phyloP scores from a whole-genome alignment of 2,329 filamentous ascomycete species.

The Plectosphaerella cucumerina region DNA sequence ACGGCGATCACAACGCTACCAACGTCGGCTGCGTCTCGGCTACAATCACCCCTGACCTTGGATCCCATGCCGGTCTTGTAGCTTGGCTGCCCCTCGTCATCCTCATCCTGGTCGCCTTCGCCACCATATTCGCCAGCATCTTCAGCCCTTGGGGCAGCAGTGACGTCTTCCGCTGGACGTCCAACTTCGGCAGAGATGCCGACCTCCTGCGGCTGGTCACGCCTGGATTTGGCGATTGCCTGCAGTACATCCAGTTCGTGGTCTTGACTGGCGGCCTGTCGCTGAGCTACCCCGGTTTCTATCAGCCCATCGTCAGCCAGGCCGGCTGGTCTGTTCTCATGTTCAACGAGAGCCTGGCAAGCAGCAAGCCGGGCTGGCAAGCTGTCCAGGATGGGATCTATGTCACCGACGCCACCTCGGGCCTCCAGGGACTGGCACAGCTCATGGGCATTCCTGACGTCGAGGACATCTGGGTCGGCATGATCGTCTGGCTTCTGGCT shows the following conservation, averaged over 20 bases:
- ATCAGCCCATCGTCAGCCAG: constrained; percentile 85
- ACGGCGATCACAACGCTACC: constrained; percentile 62
- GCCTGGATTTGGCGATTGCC: constrained; percentile 91
- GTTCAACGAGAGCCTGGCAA: constrained; percentile 89
- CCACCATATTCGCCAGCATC: constrained; percentile 79
- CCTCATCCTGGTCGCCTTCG: constrained; percentile 73
- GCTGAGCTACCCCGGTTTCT: constrained; percentile 88
- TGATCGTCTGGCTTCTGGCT: constrained; percentile 85
- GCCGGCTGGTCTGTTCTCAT: constrained; percentile 84
- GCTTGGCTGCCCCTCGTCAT: constrained; percentile 75
- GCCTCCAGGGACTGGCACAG: constrained; percentile 74
- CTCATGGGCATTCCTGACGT: constrained; percentile 73
- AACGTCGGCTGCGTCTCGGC: constrained; percentile 76
- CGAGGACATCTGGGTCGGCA: constrained; percentile 86
- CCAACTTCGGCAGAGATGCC: constrained; percentile 91
- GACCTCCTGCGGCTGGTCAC: constrained; percentile 90
- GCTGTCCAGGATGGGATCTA: constrained; percentile 85
- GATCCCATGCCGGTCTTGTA: constrained; percentile 63
- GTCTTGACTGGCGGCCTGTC: constrained; percentile 83
- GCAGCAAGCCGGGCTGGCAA: constrained; percentile 58
- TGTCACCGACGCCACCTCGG: constrained; percentile 65
- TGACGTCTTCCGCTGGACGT: constrained; percentile 93
- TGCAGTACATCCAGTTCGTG: constrained; percentile 95
- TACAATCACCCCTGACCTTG: constrained; percentile 80
- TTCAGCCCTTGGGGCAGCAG: constrained; percentile 92